These are phyloP conservation scores for Pichia terricola DNA, from an alignment of 1,139 yeast species.

Conservation along the genomic window DNA sequence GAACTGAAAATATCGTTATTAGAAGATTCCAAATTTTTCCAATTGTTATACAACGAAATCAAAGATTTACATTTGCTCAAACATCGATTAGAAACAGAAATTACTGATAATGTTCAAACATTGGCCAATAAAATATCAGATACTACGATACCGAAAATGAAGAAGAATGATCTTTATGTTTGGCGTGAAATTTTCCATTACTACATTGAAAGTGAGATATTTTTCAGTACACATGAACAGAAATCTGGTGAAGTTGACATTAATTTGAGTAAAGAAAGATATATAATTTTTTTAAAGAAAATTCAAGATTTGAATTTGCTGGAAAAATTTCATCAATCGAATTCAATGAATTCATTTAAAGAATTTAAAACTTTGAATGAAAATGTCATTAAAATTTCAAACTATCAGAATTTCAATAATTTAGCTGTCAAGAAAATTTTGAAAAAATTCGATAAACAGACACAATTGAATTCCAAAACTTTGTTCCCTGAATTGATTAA, in stretches of 20 bases:
- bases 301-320: slow-evolving; percentile 31
- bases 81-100: slow-evolving; percentile 34
- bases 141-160: slow-evolving; percentile 33
- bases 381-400: slow-evolving; percentile 46
- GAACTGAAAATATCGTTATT: slow-evolving; percentile 27
- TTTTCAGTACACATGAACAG: slow-evolving; percentile 46
- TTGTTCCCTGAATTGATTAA: slow-evolving; percentile 36
- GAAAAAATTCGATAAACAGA: slow-evolving; percentile 68
- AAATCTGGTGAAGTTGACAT: slow-evolving; percentile 33
- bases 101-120: slow-evolving; percentile 35
- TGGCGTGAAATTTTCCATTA: slow-evolving; percentile 64
- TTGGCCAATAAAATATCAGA: slow-evolving; percentile 33
- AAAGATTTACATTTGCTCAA: slow-evolving; percentile 40
- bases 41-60: slow-evolving; percentile 48
- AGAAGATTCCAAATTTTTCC: slow-evolving; percentile 43
- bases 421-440: slow-evolving; percentile 59
- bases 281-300: slow-evolving; percentile 35
- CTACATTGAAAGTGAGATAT: slow-evolving; percentile 59
- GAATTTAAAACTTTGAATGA: slow-evolving; percentile 45
- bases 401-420: slow-evolving; percentile 53
- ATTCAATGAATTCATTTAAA: slow-evolving; percentile 38
- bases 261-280: slow-evolving; percentile 26
- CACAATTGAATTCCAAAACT: slow-evolving; percentile 42
- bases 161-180: slow-evolving; percentile 48
- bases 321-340: slow-evolving; percentile 38